These are phyloP conservation scores for Plasmodium coatneyi DNA, from an alignment of 169 alveolate species.

Conservation along the genomic window DNA sequence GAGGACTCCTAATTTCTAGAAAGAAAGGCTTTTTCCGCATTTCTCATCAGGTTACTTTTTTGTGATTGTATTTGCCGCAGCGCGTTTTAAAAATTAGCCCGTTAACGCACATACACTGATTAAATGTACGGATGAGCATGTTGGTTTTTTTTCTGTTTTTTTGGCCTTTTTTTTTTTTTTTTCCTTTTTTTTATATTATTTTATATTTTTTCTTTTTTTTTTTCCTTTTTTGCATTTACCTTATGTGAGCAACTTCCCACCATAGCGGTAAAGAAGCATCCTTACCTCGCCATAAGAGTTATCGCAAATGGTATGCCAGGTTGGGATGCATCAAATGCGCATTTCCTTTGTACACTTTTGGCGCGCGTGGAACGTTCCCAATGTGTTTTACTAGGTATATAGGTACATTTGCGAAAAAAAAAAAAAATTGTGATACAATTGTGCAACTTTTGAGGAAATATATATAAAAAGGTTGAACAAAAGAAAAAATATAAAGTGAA, in stretches of 20 bases:
- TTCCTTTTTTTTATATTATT: neutral
- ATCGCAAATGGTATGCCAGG: neutral
- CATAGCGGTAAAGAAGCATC: neutral
- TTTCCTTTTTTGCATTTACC: neutral
- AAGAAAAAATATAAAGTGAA: neutral
- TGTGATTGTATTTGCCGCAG: neutral
- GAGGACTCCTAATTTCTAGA: neutral
- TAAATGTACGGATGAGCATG: neutral
- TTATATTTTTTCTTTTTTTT: neutral
- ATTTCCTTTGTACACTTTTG: neutral
- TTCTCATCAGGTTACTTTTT: neutral
- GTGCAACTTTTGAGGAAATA: neutral
- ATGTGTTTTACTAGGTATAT: neutral
- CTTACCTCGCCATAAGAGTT: neutral
- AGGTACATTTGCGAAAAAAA: neutral
- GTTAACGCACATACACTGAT: neutral
- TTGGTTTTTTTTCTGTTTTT: neutral
- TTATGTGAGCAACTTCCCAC: neutral
- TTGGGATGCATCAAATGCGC: neutral
- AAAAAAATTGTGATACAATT: neutral
- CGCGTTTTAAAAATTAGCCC: neutral
- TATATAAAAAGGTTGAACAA: neutral
- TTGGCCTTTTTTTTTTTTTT: neutral
- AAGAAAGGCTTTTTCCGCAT: neutral
- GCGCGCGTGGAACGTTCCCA: neutral